Evolutionary conservation across 176 grass and related monocot genomes (phyloP).

Genomic region (Zoysia japonica): DNA sequence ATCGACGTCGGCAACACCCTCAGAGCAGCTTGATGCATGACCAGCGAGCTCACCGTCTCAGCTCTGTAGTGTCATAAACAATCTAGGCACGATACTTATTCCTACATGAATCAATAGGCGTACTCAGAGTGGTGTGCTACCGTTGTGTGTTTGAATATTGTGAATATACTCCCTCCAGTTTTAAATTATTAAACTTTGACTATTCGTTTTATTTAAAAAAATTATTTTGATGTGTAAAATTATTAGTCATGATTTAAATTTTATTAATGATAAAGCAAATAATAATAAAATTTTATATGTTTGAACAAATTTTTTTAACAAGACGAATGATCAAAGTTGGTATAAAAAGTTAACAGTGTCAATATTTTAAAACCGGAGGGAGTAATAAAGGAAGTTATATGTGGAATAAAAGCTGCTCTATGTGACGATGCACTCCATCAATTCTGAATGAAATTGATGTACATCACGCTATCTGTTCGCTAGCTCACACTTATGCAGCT

Average conservation of each 20-base stretch:
- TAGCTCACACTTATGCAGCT: neutral
- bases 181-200: too few relatives aligned
- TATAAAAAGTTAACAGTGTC: too few relatives aligned
- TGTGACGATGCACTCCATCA: neutral
- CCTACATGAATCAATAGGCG: constrained; percentile 12
- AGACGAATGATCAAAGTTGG: too few relatives aligned
- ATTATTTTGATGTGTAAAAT: too few relatives aligned
- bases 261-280: too few relatives aligned
- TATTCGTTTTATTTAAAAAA: too few relatives aligned
- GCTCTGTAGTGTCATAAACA: constrained; percentile 14
- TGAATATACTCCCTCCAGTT: neutral
- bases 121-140: neutral
- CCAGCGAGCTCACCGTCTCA: constrained; percentile 5
- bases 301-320: too few relatives aligned
- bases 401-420: constrained; percentile 6
- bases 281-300: too few relatives aligned
- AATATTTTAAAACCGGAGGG: too few relatives aligned
- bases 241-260: too few relatives aligned
- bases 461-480: neutral
- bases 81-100: neutral
- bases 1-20: constrained; percentile 63
- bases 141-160: neutral
- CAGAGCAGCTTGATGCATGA: constrained; percentile 17
- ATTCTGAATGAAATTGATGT: too few relatives aligned
- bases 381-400: neutral